phyloP scores from a whole-genome alignment of 1,139 yeast genomes.

The Eremothecium gossypii region DNA sequence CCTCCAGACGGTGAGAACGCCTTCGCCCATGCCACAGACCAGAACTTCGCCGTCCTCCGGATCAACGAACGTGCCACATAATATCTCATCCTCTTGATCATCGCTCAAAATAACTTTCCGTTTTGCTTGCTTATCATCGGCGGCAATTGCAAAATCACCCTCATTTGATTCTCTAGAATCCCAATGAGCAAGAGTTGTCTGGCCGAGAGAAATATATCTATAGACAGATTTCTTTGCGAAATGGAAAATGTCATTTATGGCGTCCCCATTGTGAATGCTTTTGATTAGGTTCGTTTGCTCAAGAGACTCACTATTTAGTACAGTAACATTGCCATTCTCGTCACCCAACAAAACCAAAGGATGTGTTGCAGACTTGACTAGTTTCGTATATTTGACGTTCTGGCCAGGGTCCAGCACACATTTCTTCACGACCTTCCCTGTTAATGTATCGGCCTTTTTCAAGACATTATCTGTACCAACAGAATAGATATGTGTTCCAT shows the following conservation, averaged over 20 bases:
- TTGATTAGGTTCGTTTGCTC: slow-evolving; percentile 36
- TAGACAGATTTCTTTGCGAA: slow-evolving; percentile 66
- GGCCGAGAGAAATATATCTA: slow-evolving; percentile 73
- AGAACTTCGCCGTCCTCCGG: slow-evolving; percentile 55
- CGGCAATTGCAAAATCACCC: slow-evolving; percentile 13
- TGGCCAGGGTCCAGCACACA: slow-evolving; percentile 26
- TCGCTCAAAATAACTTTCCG: slow-evolving; percentile 48
- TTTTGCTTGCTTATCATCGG: slow-evolving; percentile 31
- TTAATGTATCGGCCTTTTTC: slow-evolving; percentile 61
- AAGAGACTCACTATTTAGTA: slow-evolving; percentile 49
- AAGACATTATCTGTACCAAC: slow-evolving; percentile 75
- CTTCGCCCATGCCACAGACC: slow-evolving; percentile 85
- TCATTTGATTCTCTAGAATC: slow-evolving; percentile 54
- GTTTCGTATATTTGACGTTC: slow-evolving; percentile 45
- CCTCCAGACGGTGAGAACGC: slow-evolving; percentile 88
- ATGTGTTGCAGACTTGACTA: slow-evolving; percentile 56
- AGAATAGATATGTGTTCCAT: slow-evolving; percentile 43
- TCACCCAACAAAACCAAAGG: slow-evolving; percentile 67
- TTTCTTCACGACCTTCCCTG: slow-evolving; percentile 70
- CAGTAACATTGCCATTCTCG: slow-evolving; percentile 59
- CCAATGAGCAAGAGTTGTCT: slow-evolving; percentile 70
- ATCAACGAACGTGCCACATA: slow-evolving; percentile 64
- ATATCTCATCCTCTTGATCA: slow-evolving; percentile 86
- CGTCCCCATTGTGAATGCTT: slow-evolving; percentile 56
- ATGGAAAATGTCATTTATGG: slow-evolving; percentile 64